Base-by-base conservation (phyloP, 495 filamentous ascomycete species). In the Ramalina intermedia region DNA sequence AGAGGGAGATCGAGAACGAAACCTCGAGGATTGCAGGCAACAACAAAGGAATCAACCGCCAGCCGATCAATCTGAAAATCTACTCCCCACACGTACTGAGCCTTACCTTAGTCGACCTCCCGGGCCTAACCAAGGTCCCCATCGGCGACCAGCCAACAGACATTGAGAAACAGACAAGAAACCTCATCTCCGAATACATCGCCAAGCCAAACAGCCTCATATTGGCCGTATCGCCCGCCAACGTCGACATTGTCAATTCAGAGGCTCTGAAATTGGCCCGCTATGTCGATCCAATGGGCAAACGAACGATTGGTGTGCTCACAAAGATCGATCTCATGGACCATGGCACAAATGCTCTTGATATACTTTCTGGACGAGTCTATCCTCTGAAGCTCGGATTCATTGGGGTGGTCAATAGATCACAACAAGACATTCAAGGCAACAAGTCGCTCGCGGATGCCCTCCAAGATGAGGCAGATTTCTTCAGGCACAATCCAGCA, bases 321-420 rank as follows among this genome's bases (percentile, higher is more conserved):
- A 96, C 91, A 16, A 99, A 99, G 66, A 73, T 96, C 55, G 91
- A 99, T 63, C 71, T 99, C 35, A 99, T 99, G 91, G 91, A 99
- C 60, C 91, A 99, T 61, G 91, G 91, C 38, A 99, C 91, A 44
- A 99, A 99, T 61, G 93, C 91, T 3, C 71, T 99, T 53, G 91
- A 99, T 57, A 96, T 99, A 53, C 75, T 99, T 33, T 93, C 88
- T 11, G 91, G 91, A 1, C 79, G 91, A 20, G 91, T 99, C 3
- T 99, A 99, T 63, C 91, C 91, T 13, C 63, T 99, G 49, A 99
- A 99, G 65, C 74, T 99, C 38, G 91, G 91, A 11, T 99, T 96
- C 62, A 96, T 99, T 51, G 91, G 93, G 36, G 88, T 96, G 7
- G 93, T 99, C 54, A 99, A 99, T 63, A 79, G 91, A 41, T 96